Base-by-base conservation (phyloP, 768 basidiomycete genomes). In the Trametes sanguinea region DNA sequence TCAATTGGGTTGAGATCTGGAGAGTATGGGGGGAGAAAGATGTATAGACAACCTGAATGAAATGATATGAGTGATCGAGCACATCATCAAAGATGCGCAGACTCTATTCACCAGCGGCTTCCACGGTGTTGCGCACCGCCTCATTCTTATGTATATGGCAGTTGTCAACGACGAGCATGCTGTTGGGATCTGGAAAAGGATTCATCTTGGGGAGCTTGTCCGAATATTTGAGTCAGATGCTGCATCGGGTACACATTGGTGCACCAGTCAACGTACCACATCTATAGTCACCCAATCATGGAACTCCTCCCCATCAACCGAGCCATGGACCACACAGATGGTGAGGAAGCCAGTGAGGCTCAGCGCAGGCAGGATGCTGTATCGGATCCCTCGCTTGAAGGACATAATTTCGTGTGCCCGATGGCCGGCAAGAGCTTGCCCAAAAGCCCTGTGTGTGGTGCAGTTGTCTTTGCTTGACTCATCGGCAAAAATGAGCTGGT, bases 1-100 rank as follows among this genome's bases (percentile, higher is more conserved):
- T 37, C 51, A 75, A 77, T 76, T 1, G 72, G 75, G 53, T 76
- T 76, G 67, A 73, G 67, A 51, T 77, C 74, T 0, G 75, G 76
- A 2, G 75, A 77, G 57, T 76, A 77, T 40, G 73, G 73, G 14
- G 74, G 75, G 0, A 76, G 62, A 46, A 69, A 75, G 14, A 72
- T 35, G 0, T 75, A 52, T 1, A 65, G 40, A 47, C 68, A 68
- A 9, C 69, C 75, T 2, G 35, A 22, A 22, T 71, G 43, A 13
- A 2, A 27, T 29, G 40, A 45, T 6, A n/a, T 17, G 9, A 29
- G 14, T 33, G 6, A 14, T 6, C 4, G n/a, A 37, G 7, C 27
- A 57, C 27, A 48, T 22, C 4, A 1, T 22, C 33, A 4, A 10
- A 13, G 33, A 33, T 22, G 22, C 22, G 22, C 22, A 17, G 35